phyloP scores from a whole-genome alignment of 1,284 basidiomycete species.

The Volvariella surrecta region DNA sequence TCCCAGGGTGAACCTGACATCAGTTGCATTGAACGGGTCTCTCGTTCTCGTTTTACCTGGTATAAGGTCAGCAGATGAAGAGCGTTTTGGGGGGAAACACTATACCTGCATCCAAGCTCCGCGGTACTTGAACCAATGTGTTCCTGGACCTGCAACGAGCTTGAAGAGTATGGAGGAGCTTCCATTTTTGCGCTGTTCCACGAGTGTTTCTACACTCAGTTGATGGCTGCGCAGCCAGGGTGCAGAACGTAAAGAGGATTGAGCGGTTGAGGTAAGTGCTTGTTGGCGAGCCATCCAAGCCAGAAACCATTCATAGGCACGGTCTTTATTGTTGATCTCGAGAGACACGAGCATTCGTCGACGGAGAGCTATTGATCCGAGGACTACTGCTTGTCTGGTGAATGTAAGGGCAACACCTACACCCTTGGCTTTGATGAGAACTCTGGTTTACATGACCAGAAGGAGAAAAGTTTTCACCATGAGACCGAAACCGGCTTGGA shows the following conservation, averaged over 20 bases:
- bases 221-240: conserved; percentile 79
- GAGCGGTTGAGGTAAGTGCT: conserved; percentile 4
- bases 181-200: conserved; percentile 85
- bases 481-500: conserved; percentile 92
- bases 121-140: conserved; percentile 86
- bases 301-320: conserved; percentile 94
- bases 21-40: conserved; percentile 87
- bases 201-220: conserved; percentile 88
- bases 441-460: background rate
- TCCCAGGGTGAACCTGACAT: conserved; percentile 96
- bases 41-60: conserved; percentile 90
- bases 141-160: conserved; percentile 92
- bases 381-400: conserved; percentile 63
- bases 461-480: conserved; percentile 55
- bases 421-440: conserved; percentile 42
- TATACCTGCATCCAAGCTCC: conserved; percentile 94
- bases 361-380: conserved; percentile 72
- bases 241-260: conserved; percentile 17
- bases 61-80: conserved; percentile 2
- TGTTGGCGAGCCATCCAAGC: conserved; percentile 85
- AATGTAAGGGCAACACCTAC: conserved; percentile 77
- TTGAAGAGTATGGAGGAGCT: conserved; percentile 83
- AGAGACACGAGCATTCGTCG: conserved; percentile 90
- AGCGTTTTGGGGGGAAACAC: conserved; percentile 15
- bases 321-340: conserved; percentile 96